These are phyloP conservation scores for Phialophora tarda DNA, from an alignment of 2,329 filamentous ascomycete species.

Conservation along the genomic window DNA sequence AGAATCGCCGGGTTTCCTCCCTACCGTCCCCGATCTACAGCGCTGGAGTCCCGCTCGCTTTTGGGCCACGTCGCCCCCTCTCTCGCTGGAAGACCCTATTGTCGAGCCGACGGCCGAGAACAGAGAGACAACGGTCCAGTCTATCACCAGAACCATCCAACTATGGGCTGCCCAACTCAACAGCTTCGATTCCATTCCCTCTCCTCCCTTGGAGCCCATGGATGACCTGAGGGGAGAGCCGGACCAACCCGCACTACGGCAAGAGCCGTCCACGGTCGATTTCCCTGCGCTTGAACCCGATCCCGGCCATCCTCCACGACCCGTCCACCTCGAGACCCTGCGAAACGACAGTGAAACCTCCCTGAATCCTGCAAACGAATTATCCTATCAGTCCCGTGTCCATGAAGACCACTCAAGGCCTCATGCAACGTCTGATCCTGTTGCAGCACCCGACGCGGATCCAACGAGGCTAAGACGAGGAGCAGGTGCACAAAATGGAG, in stretches of 20 bases:
- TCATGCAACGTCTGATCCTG: constrained; percentile 36
- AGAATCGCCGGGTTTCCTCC: constrained; percentile 38
- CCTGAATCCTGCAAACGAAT: constrained; percentile 37
- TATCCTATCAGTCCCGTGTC: constrained; percentile 35
- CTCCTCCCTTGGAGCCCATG: constrained; percentile 38
- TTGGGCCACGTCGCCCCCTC: constrained; percentile 36
- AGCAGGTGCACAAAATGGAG: constrained; percentile 16
- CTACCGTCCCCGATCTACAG: constrained; percentile 39
- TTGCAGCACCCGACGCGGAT: constrained; percentile 17
- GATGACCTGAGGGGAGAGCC: constrained; percentile 24
- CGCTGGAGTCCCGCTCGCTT: constrained; percentile 39
- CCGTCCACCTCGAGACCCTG: constrained; percentile 24
- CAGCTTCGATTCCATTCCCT: constrained; percentile 39
- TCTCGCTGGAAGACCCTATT: constrained; percentile 30
- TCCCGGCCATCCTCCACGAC: constrained; percentile 10
- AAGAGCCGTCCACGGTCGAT: constrained; percentile 19
- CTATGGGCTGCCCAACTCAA: constrained; percentile 40
- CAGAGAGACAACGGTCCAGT: constrained; percentile 38
- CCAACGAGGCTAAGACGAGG: constrained; percentile 14
- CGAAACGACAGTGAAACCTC: constrained; percentile 39
- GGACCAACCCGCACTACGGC: constrained; percentile 9
- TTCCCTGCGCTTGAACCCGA: constrained; percentile 36
- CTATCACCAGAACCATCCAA: constrained; percentile 38
- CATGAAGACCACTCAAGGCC: constrained; percentile 32
- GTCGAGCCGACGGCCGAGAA: constrained; percentile 30